Evolutionary conservation across 1,139 yeast species (phyloP).

Genomic region (Arxiozyma bovina): DNA sequence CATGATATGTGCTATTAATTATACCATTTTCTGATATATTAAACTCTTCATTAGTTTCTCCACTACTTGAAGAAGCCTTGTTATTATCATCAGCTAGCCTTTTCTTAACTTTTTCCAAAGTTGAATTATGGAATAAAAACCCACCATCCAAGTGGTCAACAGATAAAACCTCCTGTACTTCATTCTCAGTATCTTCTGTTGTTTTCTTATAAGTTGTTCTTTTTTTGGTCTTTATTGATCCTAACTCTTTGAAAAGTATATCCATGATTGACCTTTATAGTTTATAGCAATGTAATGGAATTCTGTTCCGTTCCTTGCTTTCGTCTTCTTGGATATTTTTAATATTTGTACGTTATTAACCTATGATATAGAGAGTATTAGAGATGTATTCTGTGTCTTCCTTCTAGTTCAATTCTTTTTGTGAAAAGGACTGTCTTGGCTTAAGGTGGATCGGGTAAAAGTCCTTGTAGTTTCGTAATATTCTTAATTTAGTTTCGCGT

Average conservation of each 20-base stretch:
- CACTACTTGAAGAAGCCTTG: background rate
- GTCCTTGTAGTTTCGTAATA: background rate
- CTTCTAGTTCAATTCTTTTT: no score
- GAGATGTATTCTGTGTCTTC: background rate
- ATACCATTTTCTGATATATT: background rate
- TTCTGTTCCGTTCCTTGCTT: no score
- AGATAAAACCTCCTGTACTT: slow-evolving; percentile 8
- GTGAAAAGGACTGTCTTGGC: background rate
- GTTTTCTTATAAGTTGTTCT: slow-evolving; percentile 24
- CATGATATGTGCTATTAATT: background rate
- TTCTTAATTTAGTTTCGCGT: background rate
- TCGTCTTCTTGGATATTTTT: no score
- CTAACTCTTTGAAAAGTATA: slow-evolving; percentile 15
- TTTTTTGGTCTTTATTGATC: slow-evolving; percentile 11
- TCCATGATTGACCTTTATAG: slow-evolving; percentile 15
- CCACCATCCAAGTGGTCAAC: slow-evolving; percentile 12
- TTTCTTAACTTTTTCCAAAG: slow-evolving; percentile 16
- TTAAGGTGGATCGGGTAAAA: background rate
- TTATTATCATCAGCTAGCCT: slow-evolving; percentile 13
- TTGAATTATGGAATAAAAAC: slow-evolving; percentile 18
- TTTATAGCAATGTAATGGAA: background rate
- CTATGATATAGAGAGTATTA: background rate
- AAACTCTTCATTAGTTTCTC: background rate
- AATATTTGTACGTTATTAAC: no score
- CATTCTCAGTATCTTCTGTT: slow-evolving; percentile 2